Conservation (phyloP, 176 grass and related monocot genomes). For the Oropetium thomaeum region DNA sequence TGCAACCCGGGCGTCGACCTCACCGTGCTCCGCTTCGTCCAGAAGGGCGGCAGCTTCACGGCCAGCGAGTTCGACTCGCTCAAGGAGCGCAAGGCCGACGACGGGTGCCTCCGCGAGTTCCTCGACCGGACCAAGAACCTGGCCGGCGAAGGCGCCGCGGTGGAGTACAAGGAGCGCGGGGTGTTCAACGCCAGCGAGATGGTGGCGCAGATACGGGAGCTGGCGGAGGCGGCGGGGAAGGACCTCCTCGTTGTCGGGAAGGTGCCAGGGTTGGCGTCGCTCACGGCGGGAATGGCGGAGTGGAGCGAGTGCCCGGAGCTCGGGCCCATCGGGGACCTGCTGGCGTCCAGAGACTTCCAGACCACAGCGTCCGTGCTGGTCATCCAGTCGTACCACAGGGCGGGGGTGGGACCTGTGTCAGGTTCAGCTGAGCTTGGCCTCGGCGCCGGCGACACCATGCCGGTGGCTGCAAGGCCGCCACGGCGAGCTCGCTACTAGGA, state of each 20-base stretch:
- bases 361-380: conserved; percentile 56
- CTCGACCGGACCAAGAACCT: neutral
- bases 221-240: conserved; percentile 42
- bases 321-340: conserved; percentile 67
- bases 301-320: conserved; percentile 89
- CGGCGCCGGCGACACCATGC: neutral
- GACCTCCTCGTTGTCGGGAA: conserved; percentile 67
- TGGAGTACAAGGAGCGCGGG: conserved; percentile 48
- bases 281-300: conserved; percentile 61
- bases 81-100: conserved; percentile 50
- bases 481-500: neutral
- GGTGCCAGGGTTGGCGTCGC: conserved; percentile 29
- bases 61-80: conserved; percentile 32
- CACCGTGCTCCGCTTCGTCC: conserved; percentile 51
- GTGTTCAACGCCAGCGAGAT: conserved; percentile 60
- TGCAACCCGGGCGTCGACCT: conserved; percentile 52
- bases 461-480: neutral
- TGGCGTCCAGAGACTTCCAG: conserved; percentile 64
- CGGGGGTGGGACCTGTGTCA: neutral
- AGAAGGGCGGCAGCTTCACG: conserved; percentile 12
- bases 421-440: neutral
- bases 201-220: conserved; percentile 43
- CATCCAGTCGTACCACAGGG: conserved; percentile 44
- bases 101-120: conserved; percentile 49
- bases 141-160: neutral